phyloP scores from a whole-genome alignment of 1,284 basidiomycete species.

The Tausonia pullulans region DNA sequence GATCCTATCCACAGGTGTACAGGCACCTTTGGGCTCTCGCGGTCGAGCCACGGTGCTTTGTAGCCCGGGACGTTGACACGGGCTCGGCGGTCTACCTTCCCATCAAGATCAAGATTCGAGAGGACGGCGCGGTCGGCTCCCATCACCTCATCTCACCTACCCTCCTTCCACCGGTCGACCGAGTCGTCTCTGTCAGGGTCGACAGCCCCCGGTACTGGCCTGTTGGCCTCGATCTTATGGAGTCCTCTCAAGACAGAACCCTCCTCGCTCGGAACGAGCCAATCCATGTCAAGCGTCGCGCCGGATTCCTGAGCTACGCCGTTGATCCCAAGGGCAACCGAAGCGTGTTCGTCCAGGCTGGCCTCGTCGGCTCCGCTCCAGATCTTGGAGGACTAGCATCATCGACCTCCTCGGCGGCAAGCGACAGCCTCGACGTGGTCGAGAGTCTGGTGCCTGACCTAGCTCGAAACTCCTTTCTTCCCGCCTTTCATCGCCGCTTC shows the following conservation, averaged over 20 bases:
- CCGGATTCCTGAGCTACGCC: slow-evolving; percentile 82
- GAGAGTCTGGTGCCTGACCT: neutral
- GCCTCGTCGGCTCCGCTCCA: neutral
- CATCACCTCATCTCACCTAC: slow-evolving; percentile 80
- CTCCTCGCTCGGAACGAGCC: slow-evolving; percentile 47
- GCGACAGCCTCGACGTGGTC: neutral
- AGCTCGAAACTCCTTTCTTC: slow-evolving; percentile 4
- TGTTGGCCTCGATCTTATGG: slow-evolving; percentile 63
- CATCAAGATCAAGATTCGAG: slow-evolving; percentile 66
- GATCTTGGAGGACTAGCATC: slow-evolving; percentile 3
- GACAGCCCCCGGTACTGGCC: slow-evolving; percentile 94
- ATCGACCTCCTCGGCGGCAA: neutral
- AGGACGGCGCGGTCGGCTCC: slow-evolving; percentile 46
- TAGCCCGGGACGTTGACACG: slow-evolving; percentile 82
- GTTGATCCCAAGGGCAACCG: slow-evolving; percentile 86
- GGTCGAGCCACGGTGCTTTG: slow-evolving; percentile 81
- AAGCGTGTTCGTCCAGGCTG: slow-evolving; percentile 56
- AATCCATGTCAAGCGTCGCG: slow-evolving; percentile 78
- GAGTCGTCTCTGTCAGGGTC: slow-evolving; percentile 63
- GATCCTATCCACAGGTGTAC: slow-evolving; percentile 81
- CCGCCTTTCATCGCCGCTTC: slow-evolving; percentile 6
- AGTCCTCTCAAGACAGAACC: slow-evolving; percentile 54
- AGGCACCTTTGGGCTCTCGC: slow-evolving; percentile 94
- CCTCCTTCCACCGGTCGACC: slow-evolving; percentile 74
- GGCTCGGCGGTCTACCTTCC: slow-evolving; percentile 81